Base-by-base conservation (phyloP, 129 eudicot genomes). In the Helichrysum umbraculigerum region DNA sequence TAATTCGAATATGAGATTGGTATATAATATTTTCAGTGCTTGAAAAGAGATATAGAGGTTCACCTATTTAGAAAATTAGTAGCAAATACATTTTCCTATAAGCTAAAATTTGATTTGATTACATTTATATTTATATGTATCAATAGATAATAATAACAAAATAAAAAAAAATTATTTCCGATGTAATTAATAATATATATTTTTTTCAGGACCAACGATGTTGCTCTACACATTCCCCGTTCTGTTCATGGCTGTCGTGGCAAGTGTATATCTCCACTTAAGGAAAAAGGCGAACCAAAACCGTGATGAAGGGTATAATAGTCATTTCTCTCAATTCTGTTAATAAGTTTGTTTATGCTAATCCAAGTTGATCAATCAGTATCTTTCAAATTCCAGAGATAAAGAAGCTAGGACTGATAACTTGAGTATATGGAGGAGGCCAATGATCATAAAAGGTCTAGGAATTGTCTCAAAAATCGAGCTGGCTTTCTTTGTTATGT, bases 401-500 rank as follows among this genome's bases (percentile, higher is more conserved):
- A 78, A 79, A 74, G 65, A 67, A 42, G 71, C 65, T 67, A 74
- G n/a, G 19, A 50, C 59, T 17, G 39, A 50, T 29, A 63, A 74
- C 33, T 17, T 83, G 51, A 79, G 80, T 19, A 51, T 58, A 63
- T 88, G 89, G 95, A 90, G 69, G 76, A 83, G 89, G 79, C 97
- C 93, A n/a, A 63, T 88, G 88, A 86, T 88, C 58, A 71, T 93
- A 70, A 87, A 82, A 83, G 89, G 98, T 17, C 88, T 93, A 0
- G 98, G 98, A 50, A 87, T 93, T 10, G 96, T 93, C 52, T 76
- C 97, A 0, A 75, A 79, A 51, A 87, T 83, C n/a, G 98, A 93
- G 80, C 85, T 91, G 4, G 71, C 86, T 15, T 87, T 93, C 63
- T 76, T 93, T 15, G 7, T 73, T 32, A 87, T 93, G 96, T 93